These are phyloP conservation scores for Sporothrix pseudoabietina DNA, from an alignment of 2,329 filamentous ascomycete genomes.

Conservation along the genomic window DNA sequence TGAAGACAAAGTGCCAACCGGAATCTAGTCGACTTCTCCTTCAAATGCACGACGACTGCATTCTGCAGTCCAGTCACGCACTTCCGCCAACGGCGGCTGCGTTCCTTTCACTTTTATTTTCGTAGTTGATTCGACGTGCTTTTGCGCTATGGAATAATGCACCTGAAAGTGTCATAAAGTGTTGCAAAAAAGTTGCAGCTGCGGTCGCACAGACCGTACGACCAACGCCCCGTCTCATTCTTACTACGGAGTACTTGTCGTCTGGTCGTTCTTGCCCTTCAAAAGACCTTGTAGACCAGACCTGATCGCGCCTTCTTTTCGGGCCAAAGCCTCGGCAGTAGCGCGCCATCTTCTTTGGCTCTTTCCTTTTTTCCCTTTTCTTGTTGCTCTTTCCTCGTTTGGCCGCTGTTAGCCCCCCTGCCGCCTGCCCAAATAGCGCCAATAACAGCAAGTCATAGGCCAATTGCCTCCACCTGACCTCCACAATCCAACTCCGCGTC, in stretches of 20 bases:
- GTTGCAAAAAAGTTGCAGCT: neutral
- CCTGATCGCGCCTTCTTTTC: neutral
- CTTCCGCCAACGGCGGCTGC: neutral
- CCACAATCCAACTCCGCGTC: conserved; percentile 6
- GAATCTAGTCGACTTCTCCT: neutral
- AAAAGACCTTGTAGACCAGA: neutral
- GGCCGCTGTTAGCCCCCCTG: neutral
- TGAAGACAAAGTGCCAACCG: neutral
- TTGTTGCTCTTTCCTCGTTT: conserved; percentile 1
- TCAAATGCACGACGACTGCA: neutral
- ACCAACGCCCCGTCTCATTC: neutral
- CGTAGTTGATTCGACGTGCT: neutral
- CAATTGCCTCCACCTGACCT: conserved; percentile 1
- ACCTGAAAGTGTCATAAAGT: neutral
- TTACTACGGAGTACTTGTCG: neutral
- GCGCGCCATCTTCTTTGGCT: conserved; percentile 7
- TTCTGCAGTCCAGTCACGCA: neutral
- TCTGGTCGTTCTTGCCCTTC: neutral
- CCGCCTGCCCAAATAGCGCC: neutral
- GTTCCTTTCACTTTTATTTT: neutral
- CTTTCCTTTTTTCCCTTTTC: neutral
- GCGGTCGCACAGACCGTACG: too few relatives aligned
- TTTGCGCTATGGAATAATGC: neutral
- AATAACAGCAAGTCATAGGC: neutral
- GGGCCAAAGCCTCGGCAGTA: conserved; percentile 32